Evolutionary conservation across 1,284 basidiomycete genomes (phyloP), one percentile per base, ranked within the genome.

Genomic region (Mycena citricolor): DNA sequence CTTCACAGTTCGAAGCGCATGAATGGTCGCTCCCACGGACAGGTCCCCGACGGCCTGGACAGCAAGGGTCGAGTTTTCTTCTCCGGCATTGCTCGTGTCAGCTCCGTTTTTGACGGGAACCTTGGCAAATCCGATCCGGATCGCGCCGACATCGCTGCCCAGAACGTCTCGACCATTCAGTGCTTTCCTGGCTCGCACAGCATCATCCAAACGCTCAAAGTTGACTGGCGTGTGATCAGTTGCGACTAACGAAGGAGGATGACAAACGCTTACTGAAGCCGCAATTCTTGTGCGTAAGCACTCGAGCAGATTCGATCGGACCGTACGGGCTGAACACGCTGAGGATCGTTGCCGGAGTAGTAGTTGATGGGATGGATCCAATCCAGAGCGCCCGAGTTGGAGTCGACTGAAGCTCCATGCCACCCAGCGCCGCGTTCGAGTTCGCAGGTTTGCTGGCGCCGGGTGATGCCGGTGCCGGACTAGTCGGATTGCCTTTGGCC

Each of bases 161-260:
- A 99, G 76, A 19, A 98, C 90, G 62, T 98, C 95, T 35, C 92
- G 85, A 17, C 92, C 93, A 60, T 97, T 95, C 45, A 99, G 74
- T 13, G 94, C 90, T 64, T 97, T 97, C 49, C 94, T 81, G 24
- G 95, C 95, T 21, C 91, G 77, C 44, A 97, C 89, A 30, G 95
- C 97, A 61, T 97, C 94, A 61, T 98, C 97, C 34, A 97, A 75
- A 44, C 92, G 85, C 67, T 99, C 95, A 65, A 97, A 99, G 65
- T 99, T 99, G 71, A 98, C 88, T 83, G 64, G 0, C 52, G 45
- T 26, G 38, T 32, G 30, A 33, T 44, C 17, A 42, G 47, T 52
- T 4, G 58, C 25, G 8, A 8, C 30, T 20, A 29, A 29, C 39
- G 38, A 16, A 24, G 32, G 33, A 32, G 25, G 29, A 35, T 14